phyloP scores from a whole-genome alignment of 78 protist species.

The Dictyostelium firmibasis region DNA sequence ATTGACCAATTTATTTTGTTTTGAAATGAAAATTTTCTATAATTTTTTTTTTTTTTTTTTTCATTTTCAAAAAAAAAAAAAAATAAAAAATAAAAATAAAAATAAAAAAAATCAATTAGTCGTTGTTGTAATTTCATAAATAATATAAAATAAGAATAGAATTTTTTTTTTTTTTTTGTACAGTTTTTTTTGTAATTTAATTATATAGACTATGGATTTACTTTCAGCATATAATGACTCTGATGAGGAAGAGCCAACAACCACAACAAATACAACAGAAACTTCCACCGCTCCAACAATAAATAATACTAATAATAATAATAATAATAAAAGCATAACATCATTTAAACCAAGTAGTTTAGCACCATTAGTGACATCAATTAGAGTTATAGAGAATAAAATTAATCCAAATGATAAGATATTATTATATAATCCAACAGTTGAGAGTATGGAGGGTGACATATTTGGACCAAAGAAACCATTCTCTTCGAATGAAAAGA shows the following conservation, averaged over 20 bases:
- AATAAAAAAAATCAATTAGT: not conserved
- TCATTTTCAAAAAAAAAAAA: not conserved
- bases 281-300: not conserved
- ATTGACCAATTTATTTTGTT: not conserved
- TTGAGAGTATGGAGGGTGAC: slow-evolving; percentile 25
- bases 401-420: slow-evolving; percentile 22
- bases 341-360: slow-evolving; percentile 40
- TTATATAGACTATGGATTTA: not conserved
- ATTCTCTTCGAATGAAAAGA: slow-evolving; percentile 20
- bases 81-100: not conserved
- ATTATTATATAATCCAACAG: slow-evolving; percentile 50
- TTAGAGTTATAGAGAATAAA: slow-evolving; percentile 43
- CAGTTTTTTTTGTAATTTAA: not conserved
- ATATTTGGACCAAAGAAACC: slow-evolving; percentile 55
- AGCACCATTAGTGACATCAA: not conserved
- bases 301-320: not conserved
- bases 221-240: not conserved
- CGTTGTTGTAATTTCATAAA: not conserved
- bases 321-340: not conserved
- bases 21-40: not conserved
- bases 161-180: not conserved
- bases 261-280: not conserved
- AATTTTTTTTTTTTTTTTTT: not conserved
- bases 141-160: not conserved
- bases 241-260: not conserved